Evolutionary conservation across 176 grass and related monocot species (phyloP), one percentile per base, ranked within the genome.

Genomic region (Oryza glaberrima): DNA sequence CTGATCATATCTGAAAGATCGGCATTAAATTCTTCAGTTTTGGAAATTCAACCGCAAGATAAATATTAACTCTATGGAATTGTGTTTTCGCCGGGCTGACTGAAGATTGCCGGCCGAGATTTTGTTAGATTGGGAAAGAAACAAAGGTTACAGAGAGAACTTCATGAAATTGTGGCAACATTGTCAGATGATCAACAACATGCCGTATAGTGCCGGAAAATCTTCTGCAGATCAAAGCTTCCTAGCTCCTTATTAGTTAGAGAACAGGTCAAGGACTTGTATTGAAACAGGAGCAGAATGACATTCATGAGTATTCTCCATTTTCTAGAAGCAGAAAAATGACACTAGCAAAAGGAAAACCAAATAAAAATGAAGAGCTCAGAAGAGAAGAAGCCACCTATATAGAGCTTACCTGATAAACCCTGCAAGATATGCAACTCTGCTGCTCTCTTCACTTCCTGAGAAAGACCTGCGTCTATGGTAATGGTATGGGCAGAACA

Each of bases 361-460:
- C 5, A 64, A 79, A 72, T 20, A 72, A 79, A 79, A 56, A 64
- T 65, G 41, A 71, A 86, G 4, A 78, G 5, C 75, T 47, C 51
- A 71, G 45, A 35, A 68, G 9, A 80, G 64, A 41, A 41, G 67
- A 41, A 41, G 67, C 11, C 22, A 51, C 52, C 17, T 34, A 32
- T 65, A 66, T 70, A 36, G 15, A 6, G 36, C 40, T 60, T 68
- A 81, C 76, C 73, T 85, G 46, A 14, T 46, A 46, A 48, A 32
- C 52, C 7, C 7, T 9, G 14, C 56, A 26, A 76, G 74, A 56
- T 45, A 77, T 13, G 56, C 76, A 48, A 66, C 84, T 73, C 44
- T 25, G 54, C 47, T 77, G 70, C 41, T 16, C 61, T 22, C 58
- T 72, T 43, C 44, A 22, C 43, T 26, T 20, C 65, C 71, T 70